Evolutionary conservation across 345 rosid species (phyloP), one percentile per base, ranked within the genome.

Genomic region (Gossypium rotundifolium): DNA sequence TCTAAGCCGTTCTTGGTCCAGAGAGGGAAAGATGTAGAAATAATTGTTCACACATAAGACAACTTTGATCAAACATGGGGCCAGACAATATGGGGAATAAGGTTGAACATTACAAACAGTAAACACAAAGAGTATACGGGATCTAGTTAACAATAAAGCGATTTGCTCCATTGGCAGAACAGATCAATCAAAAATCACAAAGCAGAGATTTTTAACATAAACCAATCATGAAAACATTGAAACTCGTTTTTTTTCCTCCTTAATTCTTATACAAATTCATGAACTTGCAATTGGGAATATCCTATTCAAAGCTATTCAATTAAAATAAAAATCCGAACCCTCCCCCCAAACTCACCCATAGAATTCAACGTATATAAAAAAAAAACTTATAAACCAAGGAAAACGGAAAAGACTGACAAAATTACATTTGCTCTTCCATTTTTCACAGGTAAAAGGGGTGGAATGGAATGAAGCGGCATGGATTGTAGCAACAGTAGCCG

Each of bases 401-500:
- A 11, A 51, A 33, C 14, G 12, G 33, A 10, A 65, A 3, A 14
- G 44, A 78, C 89, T 83, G 68, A 87, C 93, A 9, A 67, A 52
- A 44, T 72, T 77, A 84, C 85, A 82, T 70, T 85, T 84, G 64
- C 59, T 80, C 81, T 79, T 89, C 91, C 89, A 76, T 72, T 84
- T 86, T 44, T 85, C 84, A 14, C 65, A 74, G 2, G 82, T 6
- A 18, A 66, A 13, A n/a, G 88, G 81, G 25, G 91, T 87, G 27
- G 90, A 85, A 85, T 90, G 94, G 76, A 90, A 76, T 7, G 80
- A 81, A 70, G 84, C 83, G 72, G 60, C 71, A 46, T 48, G 75
- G 61, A 65, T 23, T 9, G 66, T 74, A 3, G 70, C 65, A 55
- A 57, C 54, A 53, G 75, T 70, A 23, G 73, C 23, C 18, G 76